phyloP scores from a whole-genome alignment of 2,329 filamentous ascomycete genomes.

The Aspergillus transmontanensis region DNA sequence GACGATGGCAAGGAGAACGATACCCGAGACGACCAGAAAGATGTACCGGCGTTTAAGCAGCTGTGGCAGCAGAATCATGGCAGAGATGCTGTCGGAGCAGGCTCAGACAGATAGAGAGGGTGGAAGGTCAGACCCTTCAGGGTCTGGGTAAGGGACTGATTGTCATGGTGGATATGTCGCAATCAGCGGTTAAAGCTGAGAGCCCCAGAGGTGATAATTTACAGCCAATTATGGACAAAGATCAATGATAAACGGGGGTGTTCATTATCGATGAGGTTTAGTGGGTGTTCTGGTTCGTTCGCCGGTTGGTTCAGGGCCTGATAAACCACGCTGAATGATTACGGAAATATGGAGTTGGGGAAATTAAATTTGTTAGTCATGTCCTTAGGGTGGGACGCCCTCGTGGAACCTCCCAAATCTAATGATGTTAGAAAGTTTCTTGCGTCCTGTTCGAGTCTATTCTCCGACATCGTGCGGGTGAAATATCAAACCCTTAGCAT shows the following conservation, averaged over 20 bases:
- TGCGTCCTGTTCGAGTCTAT: background rate
- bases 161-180: background rate
- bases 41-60: background rate
- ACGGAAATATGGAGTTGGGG: background rate
- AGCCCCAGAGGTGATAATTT: background rate
- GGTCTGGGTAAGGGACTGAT: background rate
- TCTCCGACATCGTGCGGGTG: background rate
- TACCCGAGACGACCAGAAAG: background rate
- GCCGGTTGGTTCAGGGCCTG: background rate
- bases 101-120: background rate
- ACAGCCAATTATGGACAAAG: background rate
- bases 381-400: too few relatives aligned
- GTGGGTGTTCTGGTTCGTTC: too few relatives aligned
- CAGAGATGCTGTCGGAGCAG: background rate
- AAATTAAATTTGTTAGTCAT: background rate
- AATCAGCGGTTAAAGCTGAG: background rate
- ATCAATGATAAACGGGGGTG: background rate
- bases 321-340: background rate
- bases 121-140: background rate
- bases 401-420: background rate
- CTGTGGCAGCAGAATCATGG: background rate
- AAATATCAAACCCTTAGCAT: background rate
- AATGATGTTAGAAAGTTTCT: background rate
- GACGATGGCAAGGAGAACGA: slow-evolving; percentile 16
- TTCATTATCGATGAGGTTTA: background rate